These are phyloP conservation scores for Aspergillus jensenii DNA, from an alignment of 2,329 filamentous ascomycete species.

Conservation along the genomic window DNA sequence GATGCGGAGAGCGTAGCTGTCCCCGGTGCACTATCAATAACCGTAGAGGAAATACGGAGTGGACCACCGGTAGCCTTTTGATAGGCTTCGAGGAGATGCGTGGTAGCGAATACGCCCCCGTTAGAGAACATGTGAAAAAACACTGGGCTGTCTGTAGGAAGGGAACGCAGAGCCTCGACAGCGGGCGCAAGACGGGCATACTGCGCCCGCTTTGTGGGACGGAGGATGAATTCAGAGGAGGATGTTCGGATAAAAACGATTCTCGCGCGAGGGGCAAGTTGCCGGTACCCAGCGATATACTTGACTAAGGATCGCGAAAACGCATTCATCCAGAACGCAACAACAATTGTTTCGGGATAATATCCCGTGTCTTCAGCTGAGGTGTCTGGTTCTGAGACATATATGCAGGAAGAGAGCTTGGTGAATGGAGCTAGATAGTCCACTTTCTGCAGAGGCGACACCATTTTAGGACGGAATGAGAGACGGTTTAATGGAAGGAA, in stretches of 20 bases:
- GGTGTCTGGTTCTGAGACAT: conserved; percentile 35
- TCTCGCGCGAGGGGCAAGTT: conserved; percentile 43
- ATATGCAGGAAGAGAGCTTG: conserved; percentile 40
- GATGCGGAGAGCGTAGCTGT: conserved; percentile 24
- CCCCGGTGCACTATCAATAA: conserved; percentile 51
- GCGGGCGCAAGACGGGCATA: conserved; percentile 33
- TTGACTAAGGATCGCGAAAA: conserved; percentile 45
- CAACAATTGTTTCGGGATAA: conserved; percentile 38
- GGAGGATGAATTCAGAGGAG: conserved; percentile 35
- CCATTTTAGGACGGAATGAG: conserved; percentile 7
- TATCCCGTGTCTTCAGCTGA: conserved; percentile 6
- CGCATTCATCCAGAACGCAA: conserved; percentile 53
- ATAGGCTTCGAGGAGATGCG: conserved; percentile 42
- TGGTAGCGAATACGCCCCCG: conserved; percentile 45
- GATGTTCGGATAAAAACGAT: conserved; percentile 44
- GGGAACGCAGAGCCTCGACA: conserved; percentile 33
- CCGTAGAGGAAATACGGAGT: conserved; percentile 41
- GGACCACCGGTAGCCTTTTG: conserved; percentile 29
- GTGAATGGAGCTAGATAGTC: conserved; percentile 30
- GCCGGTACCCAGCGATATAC: conserved; percentile 48
- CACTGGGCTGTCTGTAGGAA: conserved; percentile 26
- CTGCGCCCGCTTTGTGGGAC: conserved; percentile 23
- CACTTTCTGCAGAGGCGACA: not conserved
- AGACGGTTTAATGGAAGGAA: not conserved
- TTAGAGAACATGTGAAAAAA: conserved; percentile 54